Evolutionary conservation across 2,329 filamentous ascomycete species (phyloP), one percentile per base, ranked within the genome.

Genomic region (Cytospora leucostoma): DNA sequence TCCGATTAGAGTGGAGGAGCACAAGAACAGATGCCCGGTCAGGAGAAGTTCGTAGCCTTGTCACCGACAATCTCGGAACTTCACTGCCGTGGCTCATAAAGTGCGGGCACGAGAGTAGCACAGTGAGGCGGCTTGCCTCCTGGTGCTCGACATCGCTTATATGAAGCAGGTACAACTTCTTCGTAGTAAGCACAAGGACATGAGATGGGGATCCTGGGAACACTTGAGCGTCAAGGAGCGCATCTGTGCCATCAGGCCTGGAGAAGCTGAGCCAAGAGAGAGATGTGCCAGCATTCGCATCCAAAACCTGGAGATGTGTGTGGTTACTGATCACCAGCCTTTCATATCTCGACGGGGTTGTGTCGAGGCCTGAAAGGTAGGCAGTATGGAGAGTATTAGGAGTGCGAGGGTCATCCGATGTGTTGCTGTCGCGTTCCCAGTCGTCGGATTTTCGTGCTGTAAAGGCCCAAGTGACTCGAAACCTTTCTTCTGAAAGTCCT

Each of bases 161-260:
- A 55, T 80, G 75, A n/a, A 85, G 67, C 75, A 83, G 78, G 38
- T 81, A 75, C 0, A 89, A 61, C 34, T 76, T 76, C 0, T 76
- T 77, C 13, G 79, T 80, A 1, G 87, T 91, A 52, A 91, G 74
- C 11, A 90, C 74, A 62, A 87, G 84, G 1, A 86, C 69, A n/a
- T 84, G 80, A 33, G 77, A 75, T 6, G 77, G 74, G 59, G 81
- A 75, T 2, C 73, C 69, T 1, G 80, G 79, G 63, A 83, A 83
- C 10, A 73, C 68, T 66, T 79, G 79, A 1, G 87, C 70, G 69
- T 89, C 83, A 63, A 92, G 71, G 55, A 92, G 82, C 17, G 67
- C 69, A 57, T 80, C 78, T 32, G 70, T 66, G 2, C 68, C 72
- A 12, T 74, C 71, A 13, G 74, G 67, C 40, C 68, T 60, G 7